Evolutionary conservation across 805 yeast genomes (phyloP).

Genomic region (Wickerhamiella shivajii): DNA sequence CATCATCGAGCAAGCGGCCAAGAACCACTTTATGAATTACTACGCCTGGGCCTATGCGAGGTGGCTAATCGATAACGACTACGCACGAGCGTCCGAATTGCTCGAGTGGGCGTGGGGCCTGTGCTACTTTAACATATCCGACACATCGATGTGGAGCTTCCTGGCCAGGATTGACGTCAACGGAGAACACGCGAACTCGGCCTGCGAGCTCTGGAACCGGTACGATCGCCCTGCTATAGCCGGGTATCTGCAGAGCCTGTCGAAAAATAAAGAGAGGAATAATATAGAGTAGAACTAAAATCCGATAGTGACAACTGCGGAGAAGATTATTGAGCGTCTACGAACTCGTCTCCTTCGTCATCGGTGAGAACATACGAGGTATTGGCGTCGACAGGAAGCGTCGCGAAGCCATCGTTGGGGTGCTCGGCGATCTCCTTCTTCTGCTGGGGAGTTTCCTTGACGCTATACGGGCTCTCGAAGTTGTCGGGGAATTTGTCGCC

Average conservation of each 20-base stretch:
- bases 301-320: too few relatives aligned
- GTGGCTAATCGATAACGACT: slow-evolving; percentile 14
- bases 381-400: not conserved
- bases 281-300: too few relatives aligned
- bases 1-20: slow-evolving; percentile 25
- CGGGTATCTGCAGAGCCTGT: slow-evolving; percentile 7
- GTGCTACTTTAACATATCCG: slow-evolving; percentile 19
- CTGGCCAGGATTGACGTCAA: slow-evolving; percentile 11
- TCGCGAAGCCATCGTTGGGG: slow-evolving; percentile 3
- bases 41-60: slow-evolving; percentile 34
- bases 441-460: slow-evolving; percentile 28
- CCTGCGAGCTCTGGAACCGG: slow-evolving; percentile 4
- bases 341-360: slow-evolving; percentile 14
- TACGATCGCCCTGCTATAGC: slow-evolving; percentile 15
- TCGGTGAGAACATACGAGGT: slow-evolving; percentile 1
- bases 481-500: slow-evolving; percentile 57
- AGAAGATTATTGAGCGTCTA: slow-evolving; percentile 13
- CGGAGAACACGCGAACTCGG: slow-evolving; percentile 5
- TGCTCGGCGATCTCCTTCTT: slow-evolving; percentile 4
- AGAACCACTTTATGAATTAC: slow-evolving; percentile 33
- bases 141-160: slow-evolving; percentile 25
- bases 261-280: too few relatives aligned
- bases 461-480: slow-evolving; percentile 53
- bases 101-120: slow-evolving; percentile 10
- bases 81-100: not conserved